A percentile compares a stretch with the other conserved stretches of the same genome.
phyloP scores from a whole-genome alignment of 208 protist genomes.

The Endotrypanum monterogeii region DNA sequence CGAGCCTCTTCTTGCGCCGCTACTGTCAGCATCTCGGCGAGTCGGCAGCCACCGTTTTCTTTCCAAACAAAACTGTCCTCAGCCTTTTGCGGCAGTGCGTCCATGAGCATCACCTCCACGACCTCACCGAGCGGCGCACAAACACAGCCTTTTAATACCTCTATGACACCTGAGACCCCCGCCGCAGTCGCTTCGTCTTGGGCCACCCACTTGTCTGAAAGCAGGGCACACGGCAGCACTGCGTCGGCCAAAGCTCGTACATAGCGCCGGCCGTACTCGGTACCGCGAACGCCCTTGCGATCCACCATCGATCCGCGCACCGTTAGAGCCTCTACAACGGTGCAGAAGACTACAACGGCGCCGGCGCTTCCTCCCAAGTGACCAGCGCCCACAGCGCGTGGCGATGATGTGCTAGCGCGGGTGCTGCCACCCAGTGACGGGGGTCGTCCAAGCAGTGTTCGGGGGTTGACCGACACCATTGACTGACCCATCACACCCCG shows the following conservation, averaged over 20 bases:
- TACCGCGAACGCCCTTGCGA: conserved; percentile 34
- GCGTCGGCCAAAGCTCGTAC: conserved; percentile 20
- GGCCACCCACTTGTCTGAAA: conserved; percentile 10
- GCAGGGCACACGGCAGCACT: conserved; percentile 32
- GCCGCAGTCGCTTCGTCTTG: conserved; percentile 6
- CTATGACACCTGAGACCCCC: conserved; percentile 18
- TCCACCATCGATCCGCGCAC: conserved; percentile 27
- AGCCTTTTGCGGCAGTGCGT: conserved; percentile 35
- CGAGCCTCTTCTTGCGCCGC: conserved; percentile 21
- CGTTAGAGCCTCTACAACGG: conserved; percentile 30
- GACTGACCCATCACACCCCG: background rate
- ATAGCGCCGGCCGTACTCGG: conserved; percentile 32
- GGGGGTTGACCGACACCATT: background rate
- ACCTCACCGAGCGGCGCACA: conserved; percentile 34
- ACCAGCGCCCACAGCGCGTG: background rate
- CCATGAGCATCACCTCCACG: conserved; percentile 45
- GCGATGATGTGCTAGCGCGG: conserved; percentile 4
- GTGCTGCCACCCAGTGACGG: background rate
- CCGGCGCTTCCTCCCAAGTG: background rate
- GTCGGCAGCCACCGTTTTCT: conserved; percentile 39
- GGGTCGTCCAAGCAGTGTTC: background rate
- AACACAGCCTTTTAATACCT: conserved; percentile 20
- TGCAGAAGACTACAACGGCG: conserved; percentile 29
- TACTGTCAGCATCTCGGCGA: conserved; percentile 46
- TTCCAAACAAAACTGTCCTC: conserved; percentile 47